Evolutionary conservation across 1,139 yeast genomes (phyloP), one percentile per base, ranked within the genome.

Genomic region (Hemisphaericaspora xylanilytica): DNA sequence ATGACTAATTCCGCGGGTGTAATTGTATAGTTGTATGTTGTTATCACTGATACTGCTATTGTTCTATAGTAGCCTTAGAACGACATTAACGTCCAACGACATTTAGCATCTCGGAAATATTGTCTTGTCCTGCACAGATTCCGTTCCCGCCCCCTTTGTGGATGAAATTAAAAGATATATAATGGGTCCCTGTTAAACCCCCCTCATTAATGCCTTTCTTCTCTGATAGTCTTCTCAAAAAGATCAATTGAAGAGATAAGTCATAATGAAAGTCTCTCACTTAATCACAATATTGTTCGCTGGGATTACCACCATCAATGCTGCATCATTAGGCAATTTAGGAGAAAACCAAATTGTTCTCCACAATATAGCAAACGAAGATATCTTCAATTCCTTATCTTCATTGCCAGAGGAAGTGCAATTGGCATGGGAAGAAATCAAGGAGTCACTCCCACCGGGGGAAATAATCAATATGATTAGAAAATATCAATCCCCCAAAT

Each of bases 371-470:
- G 35, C 28, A 28, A 17, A 18, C 7, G n/a, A 35, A 21, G 13
- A 32, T 12, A 28, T 27, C 9, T 28, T 34, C 5, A 17, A 27
- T 20, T 32, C 24, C 8, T 14, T 40, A 30, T 41, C 39, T 20
- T 31, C 32, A 10, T 22, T 33, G 12, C 33, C 35, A 31, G n/a
- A 37, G 36, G 22, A 32, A 34, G 36, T 40, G 31, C 31, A 28
- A 31, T 41, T 44, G 8, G 56, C 63, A 5, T 66, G 71, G 71
- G 47, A 50, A 7, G 49, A 48, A 4, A 51, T 65, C 51, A 47
- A 55, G 31, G 37, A 39, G 12, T 39, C 51, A 12, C 51, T 56
- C 31, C 42, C 56, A 13, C 43, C 52, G 1, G 37, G 43, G 2
- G 45, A 46, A 28, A 52, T 63, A 27, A 41, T 48, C 12, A 42